These are phyloP conservation scores for Fusarium chlamydosporum DNA, from an alignment of 2,329 filamentous ascomycete species.

Conservation along the genomic window DNA sequence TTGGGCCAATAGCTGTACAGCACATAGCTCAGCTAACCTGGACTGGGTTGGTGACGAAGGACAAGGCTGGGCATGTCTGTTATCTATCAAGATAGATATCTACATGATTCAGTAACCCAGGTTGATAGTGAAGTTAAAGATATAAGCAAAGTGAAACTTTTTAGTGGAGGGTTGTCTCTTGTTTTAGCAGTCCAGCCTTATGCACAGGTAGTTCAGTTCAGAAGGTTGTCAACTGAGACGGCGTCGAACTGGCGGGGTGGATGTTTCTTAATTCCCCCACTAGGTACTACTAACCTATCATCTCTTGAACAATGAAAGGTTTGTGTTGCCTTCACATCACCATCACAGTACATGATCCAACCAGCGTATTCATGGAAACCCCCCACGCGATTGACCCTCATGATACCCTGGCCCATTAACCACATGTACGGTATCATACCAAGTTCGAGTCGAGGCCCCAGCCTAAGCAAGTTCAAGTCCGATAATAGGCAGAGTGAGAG, in stretches of 20 bases:
- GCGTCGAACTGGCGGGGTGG: constrained; percentile 40
- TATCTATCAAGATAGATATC: constrained; percentile 6
- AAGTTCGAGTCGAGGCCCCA: neutral
- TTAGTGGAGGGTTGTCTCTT: constrained; percentile 12
- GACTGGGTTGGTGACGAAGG: constrained; percentile 25
- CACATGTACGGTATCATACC: neutral
- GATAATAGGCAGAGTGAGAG: constrained; percentile 24
- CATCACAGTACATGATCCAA: constrained; percentile 9
- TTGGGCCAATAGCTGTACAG: constrained; percentile 37
- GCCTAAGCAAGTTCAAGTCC: constrained; percentile 18
- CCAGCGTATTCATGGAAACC: neutral
- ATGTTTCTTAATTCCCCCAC: constrained; percentile 20
- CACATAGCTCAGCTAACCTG: constrained; percentile 34
- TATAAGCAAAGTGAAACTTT: constrained; percentile 1
- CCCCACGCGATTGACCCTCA: constrained; percentile 40
- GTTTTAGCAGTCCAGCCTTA: constrained; percentile 9
- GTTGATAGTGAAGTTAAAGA: neutral
- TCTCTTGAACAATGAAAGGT: constrained; percentile 7
- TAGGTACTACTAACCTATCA: too few species aligned
- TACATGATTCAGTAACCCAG: neutral
- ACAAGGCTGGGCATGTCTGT: constrained; percentile 32
- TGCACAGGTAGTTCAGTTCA: constrained; percentile 20
- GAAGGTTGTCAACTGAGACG: constrained; percentile 7
- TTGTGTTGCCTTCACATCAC: neutral
- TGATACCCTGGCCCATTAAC: constrained; percentile 4